Evolutionary conservation across 2,329 filamentous ascomycete genomes (phyloP).

Genomic region (Fusarium robinianum): DNA sequence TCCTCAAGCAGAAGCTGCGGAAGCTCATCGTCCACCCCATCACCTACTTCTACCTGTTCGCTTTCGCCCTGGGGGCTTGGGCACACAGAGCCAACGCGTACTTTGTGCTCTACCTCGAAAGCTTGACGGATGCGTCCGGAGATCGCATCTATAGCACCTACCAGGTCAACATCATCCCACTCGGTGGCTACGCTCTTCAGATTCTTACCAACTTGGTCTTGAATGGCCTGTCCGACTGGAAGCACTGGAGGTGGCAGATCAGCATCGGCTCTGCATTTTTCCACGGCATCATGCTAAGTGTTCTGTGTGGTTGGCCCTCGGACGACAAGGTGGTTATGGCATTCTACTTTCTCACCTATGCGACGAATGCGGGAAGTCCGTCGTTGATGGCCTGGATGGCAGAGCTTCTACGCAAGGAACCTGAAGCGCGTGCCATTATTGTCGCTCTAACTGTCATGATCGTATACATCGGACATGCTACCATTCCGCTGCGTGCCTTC

Average conservation of each 20-base stretch:
- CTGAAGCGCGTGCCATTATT: slow-evolving; percentile 43
- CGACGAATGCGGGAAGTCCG: slow-evolving; percentile 41
- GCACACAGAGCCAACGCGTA: slow-evolving; percentile 46
- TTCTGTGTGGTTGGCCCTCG: slow-evolving; percentile 42
- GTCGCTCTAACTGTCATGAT: slow-evolving; percentile 45
- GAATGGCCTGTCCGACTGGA: slow-evolving; percentile 45
- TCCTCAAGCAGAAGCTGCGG: slow-evolving; percentile 34
- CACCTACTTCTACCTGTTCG: slow-evolving; percentile 39
- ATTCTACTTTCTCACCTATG: slow-evolving; percentile 45
- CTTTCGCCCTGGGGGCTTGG: slow-evolving; percentile 46
- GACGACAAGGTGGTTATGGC: slow-evolving; percentile 40
- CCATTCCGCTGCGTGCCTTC: slow-evolving; percentile 45
- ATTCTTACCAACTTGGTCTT: slow-evolving; percentile 43
- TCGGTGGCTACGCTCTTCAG: slow-evolving; percentile 40
- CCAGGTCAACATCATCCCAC: slow-evolving; percentile 40
- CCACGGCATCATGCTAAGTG: slow-evolving; percentile 40
- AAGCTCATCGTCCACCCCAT: slow-evolving; percentile 38
- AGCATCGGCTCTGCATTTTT: slow-evolving; percentile 37
- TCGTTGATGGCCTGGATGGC: slow-evolving; percentile 46
- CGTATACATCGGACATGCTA: slow-evolving; percentile 46
- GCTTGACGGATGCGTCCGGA: slow-evolving; percentile 33
- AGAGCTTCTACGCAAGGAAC: slow-evolving; percentile 42
- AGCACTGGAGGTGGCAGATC: slow-evolving; percentile 47
- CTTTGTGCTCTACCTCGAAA: slow-evolving; percentile 42
- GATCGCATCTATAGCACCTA: slow-evolving; percentile 38